phyloP scores from a whole-genome alignment of 2,329 filamentous ascomycete genomes.

The Beauveria brongniartii region DNA sequence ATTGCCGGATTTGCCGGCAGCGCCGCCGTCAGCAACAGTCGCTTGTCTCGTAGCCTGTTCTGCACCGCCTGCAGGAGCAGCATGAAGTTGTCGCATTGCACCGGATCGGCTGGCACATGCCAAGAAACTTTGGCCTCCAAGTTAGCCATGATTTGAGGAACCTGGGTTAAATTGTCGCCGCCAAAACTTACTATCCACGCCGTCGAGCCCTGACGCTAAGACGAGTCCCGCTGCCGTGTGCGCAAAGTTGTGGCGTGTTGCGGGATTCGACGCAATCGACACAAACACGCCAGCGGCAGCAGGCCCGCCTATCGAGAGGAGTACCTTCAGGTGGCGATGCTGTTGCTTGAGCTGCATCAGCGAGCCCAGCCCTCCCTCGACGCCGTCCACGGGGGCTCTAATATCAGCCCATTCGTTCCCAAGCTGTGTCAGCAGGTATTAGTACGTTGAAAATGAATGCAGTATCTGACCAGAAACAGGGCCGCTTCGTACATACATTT shows the following conservation, averaged over 20 bases:
- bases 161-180: neutral
- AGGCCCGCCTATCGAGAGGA: slow-evolving; percentile 69
- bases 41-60: slow-evolving; percentile 56
- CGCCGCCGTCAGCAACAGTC: slow-evolving; percentile 63
- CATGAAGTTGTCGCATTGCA: slow-evolving; percentile 64
- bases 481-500: slow-evolving; percentile 50
- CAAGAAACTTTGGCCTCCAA: slow-evolving; percentile 55
- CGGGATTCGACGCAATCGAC: slow-evolving; percentile 52
- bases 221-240: slow-evolving; percentile 58
- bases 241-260: slow-evolving; percentile 61
- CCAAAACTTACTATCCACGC: slow-evolving; percentile 58
- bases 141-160: no score
- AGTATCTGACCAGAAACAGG: no score
- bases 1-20: slow-evolving; percentile 60
- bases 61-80: slow-evolving; percentile 59
- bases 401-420: slow-evolving; percentile 74
- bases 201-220: slow-evolving; percentile 53
- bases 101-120: slow-evolving; percentile 62
- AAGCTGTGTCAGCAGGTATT: slow-evolving; percentile 40
- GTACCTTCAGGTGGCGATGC: slow-evolving; percentile 63
- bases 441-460: neutral
- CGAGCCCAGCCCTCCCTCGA: slow-evolving; percentile 62
- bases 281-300: slow-evolving; percentile 59
- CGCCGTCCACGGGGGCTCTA: slow-evolving; percentile 63
- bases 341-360: slow-evolving; percentile 64